phyloP scores from a whole-genome alignment of 2,329 filamentous ascomycete genomes.

The Tolypocladium album region DNA sequence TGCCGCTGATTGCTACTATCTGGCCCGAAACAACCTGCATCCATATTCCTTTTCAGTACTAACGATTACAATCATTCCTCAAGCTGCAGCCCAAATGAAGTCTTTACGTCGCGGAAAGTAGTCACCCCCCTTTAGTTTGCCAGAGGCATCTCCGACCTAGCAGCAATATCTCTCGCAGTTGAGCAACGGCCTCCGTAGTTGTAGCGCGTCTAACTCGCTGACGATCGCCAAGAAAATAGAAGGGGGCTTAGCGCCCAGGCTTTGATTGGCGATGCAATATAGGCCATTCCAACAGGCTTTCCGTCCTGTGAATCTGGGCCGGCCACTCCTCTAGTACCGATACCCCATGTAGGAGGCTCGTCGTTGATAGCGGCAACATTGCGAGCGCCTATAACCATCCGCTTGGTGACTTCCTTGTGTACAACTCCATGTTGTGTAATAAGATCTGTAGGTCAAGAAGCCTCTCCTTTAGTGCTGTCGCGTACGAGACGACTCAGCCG shows the following conservation, averaged over 20 bases:
- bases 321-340: neutral
- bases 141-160: neutral
- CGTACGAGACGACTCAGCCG: constrained; percentile 21
- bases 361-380: neutral
- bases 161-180: neutral
- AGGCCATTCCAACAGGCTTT: neutral
- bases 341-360: neutral
- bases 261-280: neutral
- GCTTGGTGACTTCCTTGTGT: neutral
- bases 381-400: neutral
- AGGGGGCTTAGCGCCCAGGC: neutral
- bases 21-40: no score
- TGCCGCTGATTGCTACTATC: no score
- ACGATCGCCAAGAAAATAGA: neutral
- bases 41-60: no score
- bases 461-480: constrained; percentile 15
- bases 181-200: neutral
- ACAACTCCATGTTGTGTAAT: neutral
- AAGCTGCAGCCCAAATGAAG: no score
- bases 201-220: neutral
- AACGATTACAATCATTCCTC: no score
- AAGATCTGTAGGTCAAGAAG: constrained; percentile 9
- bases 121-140: neutral
- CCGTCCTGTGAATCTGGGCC: neutral
- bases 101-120: no score